Conservation (phyloP, 768 basidiomycete species). For the Paxillus involutus region DNA sequence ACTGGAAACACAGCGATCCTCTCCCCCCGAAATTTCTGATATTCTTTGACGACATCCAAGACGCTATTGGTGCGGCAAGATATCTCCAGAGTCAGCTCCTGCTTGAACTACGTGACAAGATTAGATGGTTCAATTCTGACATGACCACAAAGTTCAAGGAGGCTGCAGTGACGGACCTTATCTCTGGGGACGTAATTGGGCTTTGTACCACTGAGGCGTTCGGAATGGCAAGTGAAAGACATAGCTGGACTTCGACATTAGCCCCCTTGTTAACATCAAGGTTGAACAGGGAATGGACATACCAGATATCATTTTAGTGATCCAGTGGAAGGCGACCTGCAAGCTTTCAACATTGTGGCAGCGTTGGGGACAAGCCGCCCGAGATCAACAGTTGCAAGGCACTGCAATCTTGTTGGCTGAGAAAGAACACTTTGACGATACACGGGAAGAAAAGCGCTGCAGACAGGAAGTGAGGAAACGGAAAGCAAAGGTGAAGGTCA, state of each 20-base stretch:
- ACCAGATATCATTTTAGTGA: too few species aligned
- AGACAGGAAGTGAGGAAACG: neutral
- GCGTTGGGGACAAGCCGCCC: neutral
- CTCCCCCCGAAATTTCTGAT: too few species aligned
- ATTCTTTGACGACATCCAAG: too few species aligned
- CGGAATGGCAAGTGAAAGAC: conserved; percentile 37
- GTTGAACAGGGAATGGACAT: too few species aligned
- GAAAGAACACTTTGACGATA: conserved; percentile 1
- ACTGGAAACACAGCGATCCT: too few species aligned
- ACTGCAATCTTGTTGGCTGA: neutral
- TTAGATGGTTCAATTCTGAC: too few species aligned
- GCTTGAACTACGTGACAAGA: too few species aligned
- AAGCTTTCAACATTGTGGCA: conserved; percentile 18
- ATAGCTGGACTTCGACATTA: neutral
- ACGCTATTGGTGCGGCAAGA: too few species aligned
- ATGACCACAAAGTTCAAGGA: too few species aligned
- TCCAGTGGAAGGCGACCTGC: too few species aligned
- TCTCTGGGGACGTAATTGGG: conserved; percentile 19
- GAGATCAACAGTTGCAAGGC: neutral
- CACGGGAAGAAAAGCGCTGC: neutral
- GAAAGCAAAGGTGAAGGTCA: too few species aligned
- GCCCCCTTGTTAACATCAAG: neutral
- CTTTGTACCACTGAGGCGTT: conserved; percentile 32
- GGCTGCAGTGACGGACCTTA: conserved; percentile 6
- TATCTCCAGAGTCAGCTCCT: too few species aligned